Percentiles rank a stretch among this genome's conserved stretches.
phyloP scores from a whole-genome alignment of 148 eudicot species.

The Salicornia ramosissima region DNA sequence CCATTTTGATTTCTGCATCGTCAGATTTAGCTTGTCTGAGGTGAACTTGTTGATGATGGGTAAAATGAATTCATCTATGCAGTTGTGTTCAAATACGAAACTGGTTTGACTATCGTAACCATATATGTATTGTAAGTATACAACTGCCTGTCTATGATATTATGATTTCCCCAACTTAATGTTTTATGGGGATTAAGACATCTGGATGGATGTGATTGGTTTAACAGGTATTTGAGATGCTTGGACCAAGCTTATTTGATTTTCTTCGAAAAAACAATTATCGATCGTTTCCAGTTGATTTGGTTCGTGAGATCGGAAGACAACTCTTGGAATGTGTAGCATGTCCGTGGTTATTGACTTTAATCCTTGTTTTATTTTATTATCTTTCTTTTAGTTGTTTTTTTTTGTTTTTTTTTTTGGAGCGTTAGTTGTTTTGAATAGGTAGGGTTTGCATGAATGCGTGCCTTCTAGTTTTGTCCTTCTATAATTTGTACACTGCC shows the following conservation, averaged over 20 bases:
- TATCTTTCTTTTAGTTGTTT: too few relatives aligned
- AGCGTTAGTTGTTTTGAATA: not conserved
- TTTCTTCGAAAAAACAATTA: slow-evolving; percentile 99
- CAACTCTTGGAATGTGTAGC: slow-evolving; percentile 98
- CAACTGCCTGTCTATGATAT: slow-evolving; percentile 37
- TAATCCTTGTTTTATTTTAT: slow-evolving; percentile 16
- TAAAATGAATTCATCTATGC: slow-evolving; percentile 64
- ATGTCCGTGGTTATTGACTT: slow-evolving; percentile 75
- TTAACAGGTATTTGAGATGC: slow-evolving; percentile 99
- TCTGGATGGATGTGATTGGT: slow-evolving; percentile 62
- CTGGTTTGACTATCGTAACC: slow-evolving; percentile 99
- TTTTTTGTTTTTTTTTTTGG: not conserved
- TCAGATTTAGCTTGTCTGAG: slow-evolving; percentile 21
- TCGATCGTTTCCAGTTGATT: slow-evolving; percentile 96
- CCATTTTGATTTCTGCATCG: slow-evolving; percentile 3
- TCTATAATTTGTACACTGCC: not conserved
- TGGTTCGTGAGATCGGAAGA: slow-evolving; percentile 95
- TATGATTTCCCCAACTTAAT: slow-evolving; percentile 47
- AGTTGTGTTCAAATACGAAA: slow-evolving; percentile 99
- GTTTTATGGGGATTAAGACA: slow-evolving; percentile 55
- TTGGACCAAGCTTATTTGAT: slow-evolving; percentile 99
- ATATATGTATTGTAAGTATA: slow-evolving; percentile 98
- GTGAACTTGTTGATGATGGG: slow-evolving; percentile 32
- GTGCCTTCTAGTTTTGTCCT: not conserved
- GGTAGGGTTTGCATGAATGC: not conserved